A percentile compares a stretch with the other conserved stretches of the same genome.
phyloP scores from a whole-genome alignment of 768 basidiomycete genomes.

The Lanmaoa pseudosensibilis region DNA sequence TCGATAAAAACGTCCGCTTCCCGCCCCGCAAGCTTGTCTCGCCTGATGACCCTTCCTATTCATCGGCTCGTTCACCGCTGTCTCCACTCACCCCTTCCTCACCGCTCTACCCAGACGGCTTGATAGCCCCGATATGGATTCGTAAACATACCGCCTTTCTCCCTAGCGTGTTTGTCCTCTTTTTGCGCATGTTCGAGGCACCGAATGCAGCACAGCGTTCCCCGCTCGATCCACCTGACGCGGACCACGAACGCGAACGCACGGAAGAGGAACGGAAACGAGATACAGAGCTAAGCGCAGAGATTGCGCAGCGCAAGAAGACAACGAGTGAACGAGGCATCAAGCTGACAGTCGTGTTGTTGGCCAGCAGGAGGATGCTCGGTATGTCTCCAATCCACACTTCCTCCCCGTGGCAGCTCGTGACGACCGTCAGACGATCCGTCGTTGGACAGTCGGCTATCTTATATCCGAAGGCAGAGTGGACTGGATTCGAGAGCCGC shows the following conservation, averaged over 20 bases:
- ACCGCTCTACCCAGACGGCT: slow-evolving; percentile 89
- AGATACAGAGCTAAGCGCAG: slow-evolving; percentile 77
- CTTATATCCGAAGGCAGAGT: slow-evolving; percentile 83
- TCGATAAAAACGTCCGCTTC: slow-evolving; percentile 81
- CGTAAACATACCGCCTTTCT: slow-evolving; percentile 91
- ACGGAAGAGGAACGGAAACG: slow-evolving; percentile 66
- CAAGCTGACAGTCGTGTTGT: slow-evolving; percentile 90
- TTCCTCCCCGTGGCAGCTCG: neutral
- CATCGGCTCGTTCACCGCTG: slow-evolving; percentile 80
- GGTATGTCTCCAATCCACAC: slow-evolving; percentile 47
- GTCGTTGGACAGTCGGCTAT: slow-evolving; percentile 76
- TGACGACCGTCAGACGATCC: slow-evolving; percentile 66
- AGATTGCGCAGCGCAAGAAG: slow-evolving; percentile 80
- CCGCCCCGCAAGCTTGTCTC: slow-evolving; percentile 79
- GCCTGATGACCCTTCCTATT: slow-evolving; percentile 56
- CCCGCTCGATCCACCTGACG: slow-evolving; percentile 55
- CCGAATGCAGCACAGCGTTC: slow-evolving; percentile 45
- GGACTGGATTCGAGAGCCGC: slow-evolving; percentile 90
- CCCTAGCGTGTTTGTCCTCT: slow-evolving; percentile 92
- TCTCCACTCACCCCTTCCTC: slow-evolving; percentile 88
- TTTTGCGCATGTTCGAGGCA: slow-evolving; percentile 78
- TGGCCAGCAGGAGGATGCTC: slow-evolving; percentile 85
- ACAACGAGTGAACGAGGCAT: slow-evolving; percentile 80
- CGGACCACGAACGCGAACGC: slow-evolving; percentile 55
- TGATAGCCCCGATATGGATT: slow-evolving; percentile 98